Conservation (phyloP, 208 protist genomes). For the Crithidia acanthocephali region DNA sequence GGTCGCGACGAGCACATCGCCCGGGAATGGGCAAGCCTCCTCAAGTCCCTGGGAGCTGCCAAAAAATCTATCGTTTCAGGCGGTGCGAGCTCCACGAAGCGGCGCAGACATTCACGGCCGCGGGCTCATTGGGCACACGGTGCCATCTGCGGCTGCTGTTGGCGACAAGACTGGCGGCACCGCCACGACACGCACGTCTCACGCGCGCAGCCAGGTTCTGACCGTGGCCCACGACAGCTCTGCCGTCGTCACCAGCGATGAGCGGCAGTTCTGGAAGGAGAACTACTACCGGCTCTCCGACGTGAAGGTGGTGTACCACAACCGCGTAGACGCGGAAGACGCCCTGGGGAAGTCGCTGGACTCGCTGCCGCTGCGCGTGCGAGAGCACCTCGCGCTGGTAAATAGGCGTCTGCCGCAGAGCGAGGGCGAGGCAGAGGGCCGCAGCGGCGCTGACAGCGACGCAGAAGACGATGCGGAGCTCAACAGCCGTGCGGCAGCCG, state of each 20-base stretch:
- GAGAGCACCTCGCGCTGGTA: slow-evolving; percentile 48
- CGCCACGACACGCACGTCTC: not conserved
- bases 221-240: slow-evolving; percentile 26
- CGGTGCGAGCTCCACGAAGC: slow-evolving; percentile 8
- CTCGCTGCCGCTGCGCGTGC: slow-evolving; percentile 39
- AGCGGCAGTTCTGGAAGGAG: slow-evolving; percentile 80
- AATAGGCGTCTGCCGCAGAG: slow-evolving; percentile 30
- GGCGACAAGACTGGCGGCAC: not conserved
- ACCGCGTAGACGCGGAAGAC: slow-evolving; percentile 70
- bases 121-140: slow-evolving; percentile 23
- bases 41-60: slow-evolving; percentile 12
- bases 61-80: slow-evolving; percentile 38
- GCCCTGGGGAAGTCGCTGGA: slow-evolving; percentile 28
- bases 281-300: slow-evolving; percentile 79
- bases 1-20: not conserved
- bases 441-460: slow-evolving; percentile 1
- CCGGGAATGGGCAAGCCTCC: not conserved
- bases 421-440: slow-evolving; percentile 15
- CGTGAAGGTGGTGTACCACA: slow-evolving; percentile 68
- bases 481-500: not conserved
- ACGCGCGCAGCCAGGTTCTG: slow-evolving; percentile 21
- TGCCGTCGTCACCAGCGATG: slow-evolving; percentile 58
- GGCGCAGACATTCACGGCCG: not conserved
- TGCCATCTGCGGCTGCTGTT: slow-evolving; percentile 1
- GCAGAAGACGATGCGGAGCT: slow-evolving; percentile 1